Evolutionary conservation across 257 asterid genomes (phyloP).

Genomic region (Solanum lycopersicoides): DNA sequence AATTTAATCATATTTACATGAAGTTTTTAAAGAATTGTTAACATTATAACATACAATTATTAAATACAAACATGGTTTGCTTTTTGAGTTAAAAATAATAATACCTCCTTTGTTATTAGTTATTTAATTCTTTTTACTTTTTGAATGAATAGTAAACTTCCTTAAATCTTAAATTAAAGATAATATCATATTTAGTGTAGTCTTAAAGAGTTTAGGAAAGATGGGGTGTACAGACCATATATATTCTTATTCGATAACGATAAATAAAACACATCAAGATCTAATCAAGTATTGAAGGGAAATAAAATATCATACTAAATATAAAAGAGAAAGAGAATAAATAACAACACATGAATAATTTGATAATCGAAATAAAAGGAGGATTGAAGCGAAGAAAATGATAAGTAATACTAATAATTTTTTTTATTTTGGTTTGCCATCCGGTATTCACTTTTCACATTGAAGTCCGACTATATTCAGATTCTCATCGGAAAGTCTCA

Average conservation of each 20-base stretch:
- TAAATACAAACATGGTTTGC: not conserved
- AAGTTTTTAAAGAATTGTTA: not conserved
- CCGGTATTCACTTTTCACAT: no score
- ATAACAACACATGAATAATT: not conserved
- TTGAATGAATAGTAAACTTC: not conserved
- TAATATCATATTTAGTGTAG: not conserved
- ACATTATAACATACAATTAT: not conserved
- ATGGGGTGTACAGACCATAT: not conserved
- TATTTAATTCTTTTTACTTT: not conserved
- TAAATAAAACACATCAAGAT: not conserved
- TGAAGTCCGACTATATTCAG: no score
- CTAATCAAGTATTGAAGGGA: not conserved
- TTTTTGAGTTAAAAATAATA: not conserved
- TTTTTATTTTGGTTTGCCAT: no score
- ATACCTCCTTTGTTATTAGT: not conserved
- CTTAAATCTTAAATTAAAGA: not conserved
- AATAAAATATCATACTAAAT: not conserved
- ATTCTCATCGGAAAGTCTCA: rapidly evolving
- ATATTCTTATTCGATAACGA: not conserved
- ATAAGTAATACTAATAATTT: not conserved
- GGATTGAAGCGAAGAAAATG: not conserved
- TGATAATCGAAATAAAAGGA: not conserved
- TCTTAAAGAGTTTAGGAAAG: not conserved
- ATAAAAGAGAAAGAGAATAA: not conserved
- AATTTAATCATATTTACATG: not conserved